A percentile compares a stretch with the other conserved stretches of the same genome.
Evolutionary conservation across 73 alveolate genomes (phyloP).

Genomic region (Symbiodinium natans): DNA sequence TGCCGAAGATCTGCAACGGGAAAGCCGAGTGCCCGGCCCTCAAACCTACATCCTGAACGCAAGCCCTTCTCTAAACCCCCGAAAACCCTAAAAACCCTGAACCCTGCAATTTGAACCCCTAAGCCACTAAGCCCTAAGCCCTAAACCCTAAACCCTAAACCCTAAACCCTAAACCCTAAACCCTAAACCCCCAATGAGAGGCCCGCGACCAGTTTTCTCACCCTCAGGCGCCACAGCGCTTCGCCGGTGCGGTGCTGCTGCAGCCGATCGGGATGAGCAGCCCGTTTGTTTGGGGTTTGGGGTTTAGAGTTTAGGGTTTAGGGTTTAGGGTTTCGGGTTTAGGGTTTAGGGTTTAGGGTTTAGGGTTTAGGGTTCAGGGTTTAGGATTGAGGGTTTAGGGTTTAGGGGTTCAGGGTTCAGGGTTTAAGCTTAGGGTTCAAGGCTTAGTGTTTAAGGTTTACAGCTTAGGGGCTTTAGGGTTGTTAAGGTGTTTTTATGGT

Average conservation of each 20-base stretch:
- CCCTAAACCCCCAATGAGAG: background rate
- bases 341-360: background rate
- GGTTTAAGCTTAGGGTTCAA: background rate
- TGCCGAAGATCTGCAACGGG: no score
- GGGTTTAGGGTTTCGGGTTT: background rate
- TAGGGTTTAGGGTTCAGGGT: no score
- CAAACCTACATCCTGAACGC: no score
- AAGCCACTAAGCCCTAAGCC: no score
- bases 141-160: background rate
- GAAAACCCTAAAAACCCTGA: no score
- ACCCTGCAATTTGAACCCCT: no score
- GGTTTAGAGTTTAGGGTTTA: background rate
- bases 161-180: background rate
- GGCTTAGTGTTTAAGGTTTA: background rate
- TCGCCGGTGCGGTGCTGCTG: conserved; percentile 21
- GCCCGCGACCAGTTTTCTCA: background rate
- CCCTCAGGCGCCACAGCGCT: background rate
- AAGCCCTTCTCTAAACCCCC: no score
- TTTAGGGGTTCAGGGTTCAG: no score
- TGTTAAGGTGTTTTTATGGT: background rate
- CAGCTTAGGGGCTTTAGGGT: background rate
- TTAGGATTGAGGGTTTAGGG: background rate
- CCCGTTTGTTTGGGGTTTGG: background rate
- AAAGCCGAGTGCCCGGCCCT: no score
- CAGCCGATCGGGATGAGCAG: conserved; percentile 23